These are phyloP conservation scores for Gaertneriomyces semiglobifer DNA, from an alignment of 192 early-diverging fungal genomes.

Conservation along the genomic window DNA sequence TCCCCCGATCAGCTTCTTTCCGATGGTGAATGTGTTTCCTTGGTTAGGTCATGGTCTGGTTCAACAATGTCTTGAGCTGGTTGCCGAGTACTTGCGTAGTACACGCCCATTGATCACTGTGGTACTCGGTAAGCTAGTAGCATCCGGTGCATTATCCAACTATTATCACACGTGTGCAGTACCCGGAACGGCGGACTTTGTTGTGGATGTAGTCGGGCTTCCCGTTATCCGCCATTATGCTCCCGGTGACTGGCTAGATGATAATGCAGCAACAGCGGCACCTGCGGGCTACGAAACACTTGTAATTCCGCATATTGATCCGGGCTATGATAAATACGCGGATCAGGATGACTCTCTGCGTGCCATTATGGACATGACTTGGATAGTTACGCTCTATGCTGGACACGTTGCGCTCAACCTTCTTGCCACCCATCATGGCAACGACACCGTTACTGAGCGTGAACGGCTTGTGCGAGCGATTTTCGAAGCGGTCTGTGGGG, in stretches of 20 bases:
- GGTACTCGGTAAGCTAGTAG: neutral
- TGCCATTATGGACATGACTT: constrained; percentile 4
- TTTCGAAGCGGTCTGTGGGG: neutral
- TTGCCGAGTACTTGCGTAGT: constrained; percentile 3
- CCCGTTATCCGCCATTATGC: constrained; percentile 15
- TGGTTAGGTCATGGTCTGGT: neutral
- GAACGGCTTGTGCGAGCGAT: neutral
- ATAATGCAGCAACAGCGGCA: neutral
- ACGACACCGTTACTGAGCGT: too few relatives aligned
- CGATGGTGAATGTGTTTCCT: constrained; percentile 11
- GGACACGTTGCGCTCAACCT: neutral
- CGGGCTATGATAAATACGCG: constrained; percentile 20
- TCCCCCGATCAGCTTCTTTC: neutral
- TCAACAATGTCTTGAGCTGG: neutral
- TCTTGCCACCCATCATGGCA: too few relatives aligned
- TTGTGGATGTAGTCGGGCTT: constrained; percentile 4
- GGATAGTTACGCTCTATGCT: constrained; percentile 12
- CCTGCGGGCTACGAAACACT: constrained; percentile 11
- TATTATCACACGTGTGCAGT: constrained; percentile 11
- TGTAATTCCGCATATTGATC: constrained; percentile 11
- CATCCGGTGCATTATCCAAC: constrained; percentile 7
- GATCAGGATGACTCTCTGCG: neutral
- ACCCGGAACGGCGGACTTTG: neutral
- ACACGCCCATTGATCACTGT: constrained; percentile 6
- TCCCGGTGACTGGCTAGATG: neutral